Evolutionary conservation across 1,284 basidiomycete genomes (phyloP).

Genomic region (Leccinum holopus): DNA sequence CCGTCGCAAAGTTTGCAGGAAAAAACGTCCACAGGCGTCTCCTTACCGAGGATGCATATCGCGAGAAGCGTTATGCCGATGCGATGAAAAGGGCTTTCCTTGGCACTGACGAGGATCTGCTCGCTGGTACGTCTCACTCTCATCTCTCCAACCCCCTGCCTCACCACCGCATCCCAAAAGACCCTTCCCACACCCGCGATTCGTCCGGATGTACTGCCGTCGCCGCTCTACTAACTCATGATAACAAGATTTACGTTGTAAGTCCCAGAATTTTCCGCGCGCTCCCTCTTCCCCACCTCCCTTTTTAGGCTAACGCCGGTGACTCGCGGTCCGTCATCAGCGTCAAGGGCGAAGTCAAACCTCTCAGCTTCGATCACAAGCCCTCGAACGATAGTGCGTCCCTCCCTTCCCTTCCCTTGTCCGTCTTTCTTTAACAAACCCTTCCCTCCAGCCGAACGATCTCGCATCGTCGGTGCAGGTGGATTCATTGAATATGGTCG

Average conservation of each 20-base stretch:
- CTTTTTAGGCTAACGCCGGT: conserved; percentile 88
- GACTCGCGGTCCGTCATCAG: conserved; percentile 95
- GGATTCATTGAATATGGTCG: conserved; percentile 97
- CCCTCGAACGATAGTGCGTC: conserved; percentile 80
- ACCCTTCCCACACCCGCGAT: conserved; percentile 85
- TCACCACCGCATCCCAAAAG: conserved; percentile 40
- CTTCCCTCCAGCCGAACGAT: conserved; percentile 66
- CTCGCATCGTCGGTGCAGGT: conserved; percentile 89
- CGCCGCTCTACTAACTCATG: conserved; percentile 77
- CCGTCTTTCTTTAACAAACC: neutral
- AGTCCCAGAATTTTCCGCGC: conserved; percentile 5
- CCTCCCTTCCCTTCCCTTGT: neutral
- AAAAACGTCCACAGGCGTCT: conserved; percentile 86
- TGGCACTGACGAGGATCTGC: conserved; percentile 92
- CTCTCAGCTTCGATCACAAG: conserved; percentile 95
- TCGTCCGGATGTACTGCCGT: conserved; percentile 98
- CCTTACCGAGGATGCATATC: conserved; percentile 71
- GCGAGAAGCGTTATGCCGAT: conserved; percentile 64
- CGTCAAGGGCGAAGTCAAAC: conserved; percentile 81
- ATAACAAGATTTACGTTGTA: conserved; percentile 82
- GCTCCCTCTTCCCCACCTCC: neutral
- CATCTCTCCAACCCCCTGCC: neutral
- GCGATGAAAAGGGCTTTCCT: conserved; percentile 91
- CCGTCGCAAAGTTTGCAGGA: conserved; percentile 90
- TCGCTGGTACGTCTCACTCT: conserved; percentile 61